Base-by-base conservation (phyloP, 2,329 filamentous ascomycete species). In the Neofusicoccum ribis region DNA sequence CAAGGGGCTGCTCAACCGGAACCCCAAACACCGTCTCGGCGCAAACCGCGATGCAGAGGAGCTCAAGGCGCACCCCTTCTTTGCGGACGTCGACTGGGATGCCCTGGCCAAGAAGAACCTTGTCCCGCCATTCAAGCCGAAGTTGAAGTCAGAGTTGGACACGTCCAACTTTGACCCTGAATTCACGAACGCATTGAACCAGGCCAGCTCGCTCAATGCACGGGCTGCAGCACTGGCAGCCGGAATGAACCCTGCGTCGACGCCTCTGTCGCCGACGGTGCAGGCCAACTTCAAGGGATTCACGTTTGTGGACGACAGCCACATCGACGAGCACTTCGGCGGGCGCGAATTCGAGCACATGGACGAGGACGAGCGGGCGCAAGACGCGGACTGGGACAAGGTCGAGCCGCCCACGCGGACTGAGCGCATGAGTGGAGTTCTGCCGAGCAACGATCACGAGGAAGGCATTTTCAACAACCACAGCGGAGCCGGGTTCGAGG, bases 241-340 rank as follows among this genome's bases (percentile, higher is more conserved):
- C 65, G 93, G 93, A 43, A 80, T 85, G 52, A 91, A 95, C 74
- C 89, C 91, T 5, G 91, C 92, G 7, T 96, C 92, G 14, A 99
- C 95, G 0, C 95, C 95, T 0, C 83, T 99, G 27, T 97, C 93
- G 14, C 95, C 95, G 0, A 96, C 92, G 2, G 93, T 97, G 80
- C 95, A 99, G 79, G 95, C 94, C 68, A 97, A 98, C 75, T 99
- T 99, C 83, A 92, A 95, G 73, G 95, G 95, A 39, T 99, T 99
- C 79, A 99, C 95, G 0, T 99, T 96, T 77, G 95, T 98, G n/a
- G 95, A 98, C 72, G 94, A 98, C 80, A 97, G 92, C 73, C 91
- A 92, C 1, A 89, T 99, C 64, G 93, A 98, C 61, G 92, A 94
- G 68, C 89, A 95, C 69, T 93, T 92, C 65, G 75, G 72, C 23